phyloP scores from a whole-genome alignment of 2,329 filamentous ascomycete species.

The Botrytis aclada region DNA sequence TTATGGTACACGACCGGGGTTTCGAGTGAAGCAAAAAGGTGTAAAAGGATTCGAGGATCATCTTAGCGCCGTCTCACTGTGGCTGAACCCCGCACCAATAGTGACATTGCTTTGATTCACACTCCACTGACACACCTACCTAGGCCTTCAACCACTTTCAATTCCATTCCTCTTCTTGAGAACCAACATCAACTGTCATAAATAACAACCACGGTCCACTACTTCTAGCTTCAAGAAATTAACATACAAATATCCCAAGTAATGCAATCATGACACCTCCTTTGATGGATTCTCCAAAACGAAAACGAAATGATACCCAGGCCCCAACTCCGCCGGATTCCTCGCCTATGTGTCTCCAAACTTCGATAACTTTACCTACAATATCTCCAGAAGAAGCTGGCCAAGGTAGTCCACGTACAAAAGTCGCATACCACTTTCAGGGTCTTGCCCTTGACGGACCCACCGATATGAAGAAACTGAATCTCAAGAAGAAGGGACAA shows the following conservation, averaged over 20 bases:
- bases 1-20: not conserved
- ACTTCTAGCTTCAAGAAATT: not conserved
- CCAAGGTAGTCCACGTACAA: conserved; percentile 33
- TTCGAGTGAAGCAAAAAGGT: not conserved
- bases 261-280: conserved; percentile 11
- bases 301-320: conserved; percentile 21
- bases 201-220: not conserved
- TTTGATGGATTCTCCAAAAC: conserved; percentile 24
- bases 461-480: conserved; percentile 25
- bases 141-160: not conserved
- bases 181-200: not conserved
- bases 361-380: conserved; percentile 16
- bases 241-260: not conserved
- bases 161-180: not conserved
- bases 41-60: not conserved
- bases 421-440: conserved; percentile 36
- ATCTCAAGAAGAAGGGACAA: conserved; percentile 22
- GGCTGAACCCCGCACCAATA: conserved; percentile 15
- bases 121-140: not conserved
- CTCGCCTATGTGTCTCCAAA: conserved; percentile 14
- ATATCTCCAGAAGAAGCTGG: conserved; percentile 10
- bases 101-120: not conserved
- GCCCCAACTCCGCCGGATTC: conserved; percentile 18
- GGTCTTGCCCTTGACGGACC: conserved; percentile 31
- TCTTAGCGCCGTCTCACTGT: not conserved